Base-by-base conservation (phyloP, 2,329 filamentous ascomycete species). In the Diaporthe australafricana region DNA sequence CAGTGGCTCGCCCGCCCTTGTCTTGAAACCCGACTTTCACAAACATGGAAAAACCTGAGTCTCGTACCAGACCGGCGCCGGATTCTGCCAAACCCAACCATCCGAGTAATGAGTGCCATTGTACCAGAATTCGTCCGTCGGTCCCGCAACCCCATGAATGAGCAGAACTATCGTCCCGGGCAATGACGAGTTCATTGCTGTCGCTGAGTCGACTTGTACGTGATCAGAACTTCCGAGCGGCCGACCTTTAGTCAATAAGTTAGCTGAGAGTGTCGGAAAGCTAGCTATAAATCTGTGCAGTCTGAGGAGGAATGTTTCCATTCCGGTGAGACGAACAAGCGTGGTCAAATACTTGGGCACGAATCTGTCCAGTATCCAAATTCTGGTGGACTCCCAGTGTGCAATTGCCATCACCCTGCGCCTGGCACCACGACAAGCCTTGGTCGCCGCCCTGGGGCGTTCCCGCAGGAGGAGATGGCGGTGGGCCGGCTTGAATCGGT, bases 1-100 rank as follows among this genome's bases (percentile, higher is more conserved):
- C 32, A 35, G 32, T n/a, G n/a, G n/a, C n/a, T n/a, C n/a, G n/a
- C n/a, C n/a, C n/a, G n/a, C n/a, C n/a, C n/a, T n/a, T n/a, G n/a
- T n/a, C n/a, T n/a, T n/a, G 6, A 35, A 9, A 7, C 8, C n/a
- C 45, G 3, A 8, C 32, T 5, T 12, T 35, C 16, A 65, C 45
- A 50, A 30, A 27, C 60, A 65, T 1, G 20, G 14, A 30, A 65
- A 65, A 1, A 14, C 35, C 5, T 65, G 42, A 17, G 60, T 65
- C 60, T 65, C 45, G 14, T 65, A 65, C 60, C 60, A 65, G 0
- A 65, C 30, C 30, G 60, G 60, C 7, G 60, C 14, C 0, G 60
- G 60, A 8, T 65, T 65, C 45, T 65, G 60, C 60, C 60, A 65
- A 3, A 50, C 27, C 60, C 60, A 65, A 1, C 60, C 60, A n/a